phyloP scores from a whole-genome alignment of 177 flowering plant species.

The Vitis hybrid region DNA sequence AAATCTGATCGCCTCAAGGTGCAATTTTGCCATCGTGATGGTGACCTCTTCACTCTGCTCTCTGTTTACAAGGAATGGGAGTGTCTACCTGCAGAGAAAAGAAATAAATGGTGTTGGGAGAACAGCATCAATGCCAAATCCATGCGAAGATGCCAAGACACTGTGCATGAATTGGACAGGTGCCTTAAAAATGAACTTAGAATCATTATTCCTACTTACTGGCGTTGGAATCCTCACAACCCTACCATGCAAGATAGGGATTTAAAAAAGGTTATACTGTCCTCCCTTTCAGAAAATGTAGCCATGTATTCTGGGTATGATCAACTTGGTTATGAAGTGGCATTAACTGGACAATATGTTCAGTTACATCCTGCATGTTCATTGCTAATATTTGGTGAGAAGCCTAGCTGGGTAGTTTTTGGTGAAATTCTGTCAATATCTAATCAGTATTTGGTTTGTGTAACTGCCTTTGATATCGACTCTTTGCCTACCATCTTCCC shows the following conservation, averaged over 20 bases:
- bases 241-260: constrained; percentile 39
- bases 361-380: constrained; percentile 94
- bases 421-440: constrained; percentile 66
- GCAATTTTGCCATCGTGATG: constrained; percentile 76
- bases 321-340: constrained; percentile 90
- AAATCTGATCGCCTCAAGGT: constrained; percentile 88
- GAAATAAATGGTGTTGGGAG: constrained; percentile 88
- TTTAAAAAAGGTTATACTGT: constrained; percentile 67
- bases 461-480: constrained; percentile 74
- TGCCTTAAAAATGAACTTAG: constrained; percentile 68
- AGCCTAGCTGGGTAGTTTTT: constrained; percentile 90
- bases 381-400: constrained; percentile 58
- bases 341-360: constrained; percentile 63
- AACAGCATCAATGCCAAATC: constrained; percentile 94
- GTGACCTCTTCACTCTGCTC: constrained; percentile 91
- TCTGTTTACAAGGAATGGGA: constrained; percentile 94
- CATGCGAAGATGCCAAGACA: constrained; percentile 83
- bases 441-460: constrained; percentile 78
- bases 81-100: constrained; percentile 35
- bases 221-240: constrained; percentile 70
- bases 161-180: constrained; percentile 65
- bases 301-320: constrained; percentile 88
- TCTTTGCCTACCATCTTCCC: constrained; percentile 49
- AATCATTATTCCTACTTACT: constrained; percentile 63
- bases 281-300: constrained; percentile 76